Evolutionary conservation across 140 eudicot genomes (phyloP), one percentile per base, ranked within the genome.

Genomic region (Flaveria floridana): DNA sequence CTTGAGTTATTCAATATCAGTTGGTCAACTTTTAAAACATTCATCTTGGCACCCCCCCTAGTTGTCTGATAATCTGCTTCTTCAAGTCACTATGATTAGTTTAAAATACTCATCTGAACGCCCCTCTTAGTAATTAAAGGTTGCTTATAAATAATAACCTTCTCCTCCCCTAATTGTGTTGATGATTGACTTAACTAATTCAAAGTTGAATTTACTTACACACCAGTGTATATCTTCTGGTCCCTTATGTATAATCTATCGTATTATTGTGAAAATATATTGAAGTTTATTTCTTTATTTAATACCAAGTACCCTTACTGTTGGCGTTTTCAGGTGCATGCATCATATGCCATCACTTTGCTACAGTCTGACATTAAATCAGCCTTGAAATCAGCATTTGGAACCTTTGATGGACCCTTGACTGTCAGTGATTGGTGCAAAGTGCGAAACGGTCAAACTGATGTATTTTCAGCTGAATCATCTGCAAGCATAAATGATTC

Each of bases 371-470:
- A 95, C 72, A 88, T 95, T 9, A 91, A 84, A 77, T 62, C 90
- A 78, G 99, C 97, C 30, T 70, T 95, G 74, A 95, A 84, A 81
- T 85, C 95, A 71, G 96, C 99, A 14, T 95, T 95, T 84, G 89
- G 89, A 69, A 84, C 84, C 59, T 88, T 83, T 79, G 99, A 95
- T 74, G 99, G 99, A 46, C 99, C 99, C 6, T 74, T 95, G 76
- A 78, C 89, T 66, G 97, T 91, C 61, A 87, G 71, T 25, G 97
- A 95, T 84, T 95, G 99, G 99, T 95, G 99, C 84, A 88, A 86
- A 84, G 99, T 95, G 70, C 91, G 96, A 48, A 84, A 82, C 15
- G 85, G 85, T 87, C 92, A 83, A 81, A 78, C 85, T 65, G 99
- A 95, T 75, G 96, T 89, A 37, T 86, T 81, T 82, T 87, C 92